phyloP scores from a whole-genome alignment of 805 yeast species.

The Candida montana region DNA sequence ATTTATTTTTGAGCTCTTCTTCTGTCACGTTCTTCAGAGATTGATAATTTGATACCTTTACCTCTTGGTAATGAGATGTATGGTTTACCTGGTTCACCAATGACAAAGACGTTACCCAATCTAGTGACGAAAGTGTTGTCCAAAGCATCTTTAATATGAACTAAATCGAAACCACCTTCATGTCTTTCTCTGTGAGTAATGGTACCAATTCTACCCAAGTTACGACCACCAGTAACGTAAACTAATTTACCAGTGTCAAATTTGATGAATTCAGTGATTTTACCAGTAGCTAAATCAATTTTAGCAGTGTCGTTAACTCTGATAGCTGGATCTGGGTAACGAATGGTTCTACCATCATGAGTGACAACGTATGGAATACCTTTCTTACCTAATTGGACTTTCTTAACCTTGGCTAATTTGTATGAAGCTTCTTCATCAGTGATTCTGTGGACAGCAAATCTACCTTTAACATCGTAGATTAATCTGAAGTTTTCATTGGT shows the following conservation, averaged over 20 bases:
- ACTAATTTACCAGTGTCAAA: slow-evolving; percentile 90
- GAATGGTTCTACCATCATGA: slow-evolving; percentile 99
- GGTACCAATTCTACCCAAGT: slow-evolving; percentile 97
- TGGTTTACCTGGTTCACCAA: slow-evolving; percentile 95
- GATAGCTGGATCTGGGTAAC: slow-evolving; percentile 98
- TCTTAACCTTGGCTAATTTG: slow-evolving; percentile 98
- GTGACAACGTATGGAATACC: slow-evolving; percentile 98
- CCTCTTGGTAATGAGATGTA: slow-evolving; percentile 96
- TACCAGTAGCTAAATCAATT: slow-evolving; percentile 94
- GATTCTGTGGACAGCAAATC: slow-evolving; percentile 99
- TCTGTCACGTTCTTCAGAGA: slow-evolving; percentile 98
- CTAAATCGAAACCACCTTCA: slow-evolving; percentile 97
- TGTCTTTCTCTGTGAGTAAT: slow-evolving; percentile 95
- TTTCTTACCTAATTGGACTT: slow-evolving; percentile 96
- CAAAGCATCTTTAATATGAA: slow-evolving; percentile 90
- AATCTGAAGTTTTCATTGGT: slow-evolving; percentile 99
- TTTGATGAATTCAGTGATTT: slow-evolving; percentile 82
- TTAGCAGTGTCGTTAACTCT: slow-evolving; percentile 97
- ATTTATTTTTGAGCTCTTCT: slow-evolving; percentile 68
- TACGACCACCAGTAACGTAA: slow-evolving; percentile 97
- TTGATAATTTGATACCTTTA: slow-evolving; percentile 95
- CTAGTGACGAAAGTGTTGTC: slow-evolving; percentile 96
- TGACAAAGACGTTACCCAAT: slow-evolving; percentile 85
- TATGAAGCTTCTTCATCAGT: slow-evolving; percentile 97
- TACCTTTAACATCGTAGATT: slow-evolving; percentile 97